Evolutionary conservation across 75 land plant species (phyloP).

Genomic region (Ceratopteris richardii): DNA sequence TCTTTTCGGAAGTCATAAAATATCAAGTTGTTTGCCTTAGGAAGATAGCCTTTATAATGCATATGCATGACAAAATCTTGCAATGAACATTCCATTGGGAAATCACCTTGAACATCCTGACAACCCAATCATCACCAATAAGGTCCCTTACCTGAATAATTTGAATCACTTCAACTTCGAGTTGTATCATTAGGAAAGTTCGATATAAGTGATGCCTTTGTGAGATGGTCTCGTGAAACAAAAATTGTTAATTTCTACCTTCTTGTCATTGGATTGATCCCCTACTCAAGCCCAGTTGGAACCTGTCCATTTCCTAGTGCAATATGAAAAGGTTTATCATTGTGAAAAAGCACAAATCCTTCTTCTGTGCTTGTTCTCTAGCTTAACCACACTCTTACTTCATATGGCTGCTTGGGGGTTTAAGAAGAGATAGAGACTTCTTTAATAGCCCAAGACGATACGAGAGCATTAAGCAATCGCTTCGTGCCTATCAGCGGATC

Average conservation of each 20-base stretch:
- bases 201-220: constrained; percentile 38
- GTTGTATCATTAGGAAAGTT: constrained; percentile 34
- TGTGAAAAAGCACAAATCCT: constrained; percentile 28
- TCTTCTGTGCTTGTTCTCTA: not conserved
- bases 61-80: constrained; percentile 82
- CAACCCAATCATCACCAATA: constrained; percentile 90
- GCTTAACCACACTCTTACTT: no score
- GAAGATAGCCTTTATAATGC: constrained; percentile 86
- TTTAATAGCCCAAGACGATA: no score
- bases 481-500: no score
- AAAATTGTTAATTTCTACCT: constrained; percentile 71
- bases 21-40: constrained; percentile 62
- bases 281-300: constrained; percentile 89
- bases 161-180: constrained; percentile 89
- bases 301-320: constrained; percentile 90
- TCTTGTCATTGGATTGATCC: constrained; percentile 81
- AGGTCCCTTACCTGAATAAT: constrained; percentile 93
- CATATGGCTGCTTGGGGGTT: no score
- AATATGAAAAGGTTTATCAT: constrained; percentile 70
- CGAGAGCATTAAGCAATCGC: no score
- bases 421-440: no score
- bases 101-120: constrained; percentile 86
- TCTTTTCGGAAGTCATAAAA: constrained; percentile 77
- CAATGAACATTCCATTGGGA: constrained; percentile 98
- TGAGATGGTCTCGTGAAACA: constrained; percentile 47